Percentiles rank a stretch among this genome's conserved stretches.
Conservation (phyloP, 2,329 filamentous ascomycete species). For the Myriosclerotinia duriaeana region DNA sequence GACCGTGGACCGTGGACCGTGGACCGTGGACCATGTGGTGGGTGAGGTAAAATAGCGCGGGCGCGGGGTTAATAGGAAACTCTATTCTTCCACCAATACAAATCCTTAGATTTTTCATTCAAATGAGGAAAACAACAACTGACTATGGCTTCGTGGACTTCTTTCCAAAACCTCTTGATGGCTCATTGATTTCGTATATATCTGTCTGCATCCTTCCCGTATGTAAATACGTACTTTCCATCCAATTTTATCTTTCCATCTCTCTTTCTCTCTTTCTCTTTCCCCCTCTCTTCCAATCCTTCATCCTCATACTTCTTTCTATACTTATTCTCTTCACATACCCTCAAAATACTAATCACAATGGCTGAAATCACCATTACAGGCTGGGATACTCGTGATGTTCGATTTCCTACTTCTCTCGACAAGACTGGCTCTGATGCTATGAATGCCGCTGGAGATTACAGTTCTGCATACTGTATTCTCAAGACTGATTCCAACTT, state of each 20-base stretch:
- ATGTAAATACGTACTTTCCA: no score
- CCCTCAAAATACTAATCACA: constrained; percentile 11
- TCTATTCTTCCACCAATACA: constrained; percentile 17
- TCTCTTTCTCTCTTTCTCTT: background rate
- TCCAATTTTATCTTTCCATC: background rate
- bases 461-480: constrained; percentile 93
- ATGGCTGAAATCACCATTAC: constrained; percentile 68
- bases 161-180: no score
- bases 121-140: constrained; percentile 1
- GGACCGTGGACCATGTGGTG: no score
- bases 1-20: background rate
- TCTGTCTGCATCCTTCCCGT: background rate
- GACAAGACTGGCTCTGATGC: constrained; percentile 96
- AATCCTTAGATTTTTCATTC: background rate
- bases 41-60: constrained; percentile 8
- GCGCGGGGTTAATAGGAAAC: constrained; percentile 16
- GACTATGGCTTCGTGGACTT: constrained; percentile 5
- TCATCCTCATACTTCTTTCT: background rate
- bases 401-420: constrained; percentile 85
- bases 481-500: constrained; percentile 73
- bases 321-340: background rate
- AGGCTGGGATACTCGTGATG: constrained; percentile 68
- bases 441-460: constrained; percentile 93
- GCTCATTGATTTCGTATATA: no score
- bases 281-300: background rate